phyloP scores from a whole-genome alignment of 129 eudicot genomes.

The Gnaphalium uliginosum region DNA sequence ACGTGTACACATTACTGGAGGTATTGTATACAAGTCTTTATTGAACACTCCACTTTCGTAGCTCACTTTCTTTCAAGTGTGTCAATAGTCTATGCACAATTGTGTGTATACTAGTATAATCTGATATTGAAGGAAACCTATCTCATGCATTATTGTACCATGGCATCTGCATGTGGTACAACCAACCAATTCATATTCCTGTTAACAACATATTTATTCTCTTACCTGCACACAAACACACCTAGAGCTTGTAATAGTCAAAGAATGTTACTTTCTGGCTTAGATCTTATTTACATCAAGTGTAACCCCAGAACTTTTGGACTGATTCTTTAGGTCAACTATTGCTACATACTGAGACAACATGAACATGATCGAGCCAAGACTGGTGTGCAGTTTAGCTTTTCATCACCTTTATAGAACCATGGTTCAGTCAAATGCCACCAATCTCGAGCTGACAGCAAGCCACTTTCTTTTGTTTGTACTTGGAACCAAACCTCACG shows the following conservation, averaged over 20 bases:
- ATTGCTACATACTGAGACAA: slow-evolving; percentile 72
- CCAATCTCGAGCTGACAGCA: slow-evolving; percentile 3
- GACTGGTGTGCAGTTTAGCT: slow-evolving; percentile 86
- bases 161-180: neutral
- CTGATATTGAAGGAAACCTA: neutral
- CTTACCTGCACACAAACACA: neutral
- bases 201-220: neutral
- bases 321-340: slow-evolving; percentile 67
- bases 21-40: neutral
- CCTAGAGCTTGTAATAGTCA: neutral
- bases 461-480: slow-evolving; percentile 5
- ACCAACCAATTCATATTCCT: neutral
- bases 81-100: slow-evolving; percentile 12
- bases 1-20: neutral
- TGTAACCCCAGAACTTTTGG: slow-evolving; percentile 16
- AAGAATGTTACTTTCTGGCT: neutral
- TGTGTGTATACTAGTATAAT: neutral
- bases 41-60: neutral
- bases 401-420: slow-evolving; percentile 63
- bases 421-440: slow-evolving; percentile 14
- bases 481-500: neutral
- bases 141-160: neutral
- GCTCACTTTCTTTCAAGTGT: neutral
- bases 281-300: neutral
- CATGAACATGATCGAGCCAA: slow-evolving; percentile 74